Percentiles rank a stretch among this genome's conserved stretches.
Evolutionary conservation across 257 asterid genomes (phyloP).

Genomic region (Phtheirospermum japonicum): DNA sequence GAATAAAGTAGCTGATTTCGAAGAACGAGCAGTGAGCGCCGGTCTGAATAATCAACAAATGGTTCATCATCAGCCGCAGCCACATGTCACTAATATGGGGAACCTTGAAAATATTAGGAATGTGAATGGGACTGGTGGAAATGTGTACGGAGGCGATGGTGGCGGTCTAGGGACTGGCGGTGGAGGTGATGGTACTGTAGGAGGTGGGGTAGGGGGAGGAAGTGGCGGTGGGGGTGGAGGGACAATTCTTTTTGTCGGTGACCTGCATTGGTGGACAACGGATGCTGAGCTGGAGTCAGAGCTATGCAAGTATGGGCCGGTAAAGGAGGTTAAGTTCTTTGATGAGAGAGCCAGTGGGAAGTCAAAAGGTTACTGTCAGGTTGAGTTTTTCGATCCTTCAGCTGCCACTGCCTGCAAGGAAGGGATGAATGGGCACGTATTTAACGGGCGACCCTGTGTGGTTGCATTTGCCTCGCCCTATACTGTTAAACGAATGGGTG

Average conservation of each 20-base stretch:
- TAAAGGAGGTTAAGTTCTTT: slow-evolving; percentile 72
- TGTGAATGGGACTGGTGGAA: slow-evolving; percentile 35
- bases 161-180: slow-evolving; percentile 28
- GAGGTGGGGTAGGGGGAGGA: slow-evolving; percentile 26
- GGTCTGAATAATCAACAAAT: slow-evolving; percentile 31
- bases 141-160: slow-evolving; percentile 30
- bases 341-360: slow-evolving; percentile 91
- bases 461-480: slow-evolving; percentile 80
- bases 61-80: slow-evolving; percentile 32
- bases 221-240: slow-evolving; percentile 49
- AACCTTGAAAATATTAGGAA: slow-evolving; percentile 26
- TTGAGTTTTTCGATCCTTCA: slow-evolving; percentile 62
- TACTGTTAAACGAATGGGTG: slow-evolving; percentile 73
- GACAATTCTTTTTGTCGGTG: slow-evolving; percentile 71
- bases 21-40: slow-evolving; percentile 28
- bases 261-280: slow-evolving; percentile 87
- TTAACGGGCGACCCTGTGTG: slow-evolving; percentile 75
- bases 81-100: slow-evolving; percentile 25
- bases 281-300: slow-evolving; percentile 77
- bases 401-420: slow-evolving; percentile 73
- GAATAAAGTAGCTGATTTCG: slow-evolving; percentile 30
- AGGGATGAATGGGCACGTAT: slow-evolving; percentile 72
- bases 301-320: slow-evolving; percentile 62
- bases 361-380: slow-evolving; percentile 88
- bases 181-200: slow-evolving; percentile 31